Percentiles rank a stretch among this genome's conserved stretches.
These are phyloP conservation scores for Mikania micrantha DNA, from an alignment of 129 eudicot species.

Conservation along the genomic window DNA sequence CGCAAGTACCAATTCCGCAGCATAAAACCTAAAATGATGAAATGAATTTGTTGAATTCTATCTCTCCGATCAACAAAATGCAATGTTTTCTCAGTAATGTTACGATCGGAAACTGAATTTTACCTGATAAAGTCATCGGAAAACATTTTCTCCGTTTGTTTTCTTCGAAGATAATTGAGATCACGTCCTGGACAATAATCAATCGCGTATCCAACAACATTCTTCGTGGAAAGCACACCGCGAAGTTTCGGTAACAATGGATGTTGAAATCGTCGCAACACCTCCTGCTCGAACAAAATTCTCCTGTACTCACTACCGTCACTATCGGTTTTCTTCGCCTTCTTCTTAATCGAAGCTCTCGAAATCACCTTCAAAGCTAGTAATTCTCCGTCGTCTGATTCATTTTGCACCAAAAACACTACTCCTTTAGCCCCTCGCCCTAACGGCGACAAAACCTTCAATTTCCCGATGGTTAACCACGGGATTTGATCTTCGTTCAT, in stretches of 20 bases:
- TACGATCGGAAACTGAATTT: background rate
- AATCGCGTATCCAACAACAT: conserved; percentile 79
- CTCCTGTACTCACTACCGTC: conserved; percentile 49
- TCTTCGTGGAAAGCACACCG: conserved; percentile 56
- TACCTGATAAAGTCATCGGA: conserved; percentile 90
- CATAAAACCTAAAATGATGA: conserved; percentile 56
- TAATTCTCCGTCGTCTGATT: conserved; percentile 27
- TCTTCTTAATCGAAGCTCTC: conserved; percentile 53
- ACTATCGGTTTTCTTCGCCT: conserved; percentile 20
- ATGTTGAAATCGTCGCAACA: conserved; percentile 48
- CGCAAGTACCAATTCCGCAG: conserved; percentile 84
- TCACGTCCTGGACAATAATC: conserved; percentile 93
- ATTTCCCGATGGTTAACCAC: conserved; percentile 26
- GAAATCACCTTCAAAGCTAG: conserved; percentile 65
- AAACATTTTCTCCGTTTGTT: conserved; percentile 84
- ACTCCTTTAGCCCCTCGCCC: conserved; percentile 98
- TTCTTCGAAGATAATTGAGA: conserved; percentile 51
- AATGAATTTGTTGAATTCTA: background rate
- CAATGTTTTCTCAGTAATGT: background rate
- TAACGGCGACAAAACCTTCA: conserved; percentile 49
- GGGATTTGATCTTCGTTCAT: conserved; percentile 38
- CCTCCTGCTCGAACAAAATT: conserved; percentile 60
- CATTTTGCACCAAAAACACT: conserved; percentile 59
- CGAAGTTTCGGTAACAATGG: conserved; percentile 75
- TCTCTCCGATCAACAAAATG: background rate